phyloP scores from a whole-genome alignment of 2,329 filamentous ascomycete species.

The Volutella citrinella region DNA sequence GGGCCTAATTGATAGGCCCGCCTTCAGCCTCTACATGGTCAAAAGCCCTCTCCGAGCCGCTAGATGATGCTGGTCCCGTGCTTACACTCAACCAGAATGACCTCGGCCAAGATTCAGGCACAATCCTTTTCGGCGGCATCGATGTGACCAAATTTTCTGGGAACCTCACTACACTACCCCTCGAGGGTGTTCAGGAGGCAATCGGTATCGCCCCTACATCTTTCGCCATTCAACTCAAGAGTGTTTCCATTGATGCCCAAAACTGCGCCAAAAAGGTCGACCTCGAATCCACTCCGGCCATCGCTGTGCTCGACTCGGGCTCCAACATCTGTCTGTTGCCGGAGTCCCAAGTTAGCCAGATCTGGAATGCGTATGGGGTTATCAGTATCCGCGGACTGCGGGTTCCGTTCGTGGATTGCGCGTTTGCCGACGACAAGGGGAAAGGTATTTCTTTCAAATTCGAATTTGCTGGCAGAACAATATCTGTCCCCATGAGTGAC shows the following conservation, averaged over 20 bases:
- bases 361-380: conserved; percentile 54
- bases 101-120: conserved; percentile 60
- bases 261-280: conserved; percentile 27
- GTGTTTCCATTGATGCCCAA: conserved; percentile 42
- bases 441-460: conserved; percentile 49
- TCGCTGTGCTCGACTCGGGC: conserved; percentile 71
- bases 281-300: conserved; percentile 35
- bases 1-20: conserved; percentile 58
- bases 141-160: conserved; percentile 71
- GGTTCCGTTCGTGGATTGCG: conserved; percentile 52
- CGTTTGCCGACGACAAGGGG: conserved; percentile 40
- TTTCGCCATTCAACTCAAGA: conserved; percentile 34
- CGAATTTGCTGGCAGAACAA: conserved; percentile 45
- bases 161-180: conserved; percentile 37
- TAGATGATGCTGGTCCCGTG: too few relatives aligned
- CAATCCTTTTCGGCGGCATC: conserved; percentile 75
- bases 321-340: conserved; percentile 70
- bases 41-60: too few relatives aligned
- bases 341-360: conserved; percentile 48
- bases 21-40: conserved; percentile 67
- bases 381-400: conserved; percentile 37
- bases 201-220: conserved; percentile 38
- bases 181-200: conserved; percentile 45
- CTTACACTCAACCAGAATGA: conserved; percentile 55
- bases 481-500: conserved; percentile 51